Evolutionary conservation across 305 asterid genomes (phyloP).

Genomic region (Rubia occidens): DNA sequence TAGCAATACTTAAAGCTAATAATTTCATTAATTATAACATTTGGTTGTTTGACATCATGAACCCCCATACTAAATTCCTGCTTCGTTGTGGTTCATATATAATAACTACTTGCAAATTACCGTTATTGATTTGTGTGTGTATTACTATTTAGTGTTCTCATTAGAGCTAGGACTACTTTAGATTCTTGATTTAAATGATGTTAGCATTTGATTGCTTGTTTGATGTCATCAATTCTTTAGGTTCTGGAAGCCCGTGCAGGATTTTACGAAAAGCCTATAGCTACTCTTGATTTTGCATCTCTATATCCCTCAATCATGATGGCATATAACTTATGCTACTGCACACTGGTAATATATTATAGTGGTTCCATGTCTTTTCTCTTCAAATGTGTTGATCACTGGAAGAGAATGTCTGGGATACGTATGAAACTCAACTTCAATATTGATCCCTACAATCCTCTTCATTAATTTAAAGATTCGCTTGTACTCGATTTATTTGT

Average conservation of each 20-base stretch:
- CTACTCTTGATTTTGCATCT: constrained; percentile 98
- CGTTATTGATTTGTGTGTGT: neutral
- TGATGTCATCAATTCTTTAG: constrained; percentile 27
- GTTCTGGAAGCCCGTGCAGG: constrained; percentile 95
- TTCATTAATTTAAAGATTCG: neutral
- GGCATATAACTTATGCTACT: constrained; percentile 97
- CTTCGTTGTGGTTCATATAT: neutral
- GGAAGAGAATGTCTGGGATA: neutral
- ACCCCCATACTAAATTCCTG: neutral
- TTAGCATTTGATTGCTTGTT: neutral
- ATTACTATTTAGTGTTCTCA: neutral
- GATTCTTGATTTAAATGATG: neutral
- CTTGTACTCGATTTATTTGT: constrained; percentile 10
- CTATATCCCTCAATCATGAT: constrained; percentile 97
- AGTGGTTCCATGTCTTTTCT: neutral
- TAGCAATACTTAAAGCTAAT: neutral
- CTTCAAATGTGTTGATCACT: neutral
- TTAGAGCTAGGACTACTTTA: neutral
- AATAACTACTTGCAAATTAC: neutral
- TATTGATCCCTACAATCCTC: neutral
- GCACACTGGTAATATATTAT: constrained; percentile 62
- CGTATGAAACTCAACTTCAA: neutral
- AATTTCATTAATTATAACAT: neutral
- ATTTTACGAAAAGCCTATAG: constrained; percentile 92
- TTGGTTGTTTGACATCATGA: neutral